phyloP scores from a whole-genome alignment of 495 filamentous ascomycete species.

The Penicillium longicatenatum region DNA sequence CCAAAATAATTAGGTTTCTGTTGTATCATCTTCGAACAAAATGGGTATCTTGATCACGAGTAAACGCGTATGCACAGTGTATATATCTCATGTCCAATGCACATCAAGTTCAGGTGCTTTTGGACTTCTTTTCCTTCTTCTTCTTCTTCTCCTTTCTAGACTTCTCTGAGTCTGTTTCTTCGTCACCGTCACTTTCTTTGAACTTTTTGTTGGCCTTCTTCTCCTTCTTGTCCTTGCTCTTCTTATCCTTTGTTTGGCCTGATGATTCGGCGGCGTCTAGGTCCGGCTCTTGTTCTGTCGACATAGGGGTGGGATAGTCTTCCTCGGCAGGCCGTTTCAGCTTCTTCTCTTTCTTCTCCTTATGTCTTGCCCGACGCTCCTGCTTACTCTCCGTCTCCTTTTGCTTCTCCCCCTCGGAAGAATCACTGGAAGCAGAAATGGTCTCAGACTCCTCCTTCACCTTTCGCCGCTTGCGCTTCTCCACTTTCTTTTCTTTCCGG shows the following conservation, averaged over 20 bases:
- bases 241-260: conserved; percentile 5
- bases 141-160: conserved; percentile 38
- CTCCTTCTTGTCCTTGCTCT: conserved; percentile 26
- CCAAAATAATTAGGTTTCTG: neutral
- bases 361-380: conserved; percentile 24
- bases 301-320: conserved; percentile 44
- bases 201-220: conserved; percentile 24
- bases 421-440: conserved; percentile 15
- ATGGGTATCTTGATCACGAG: conserved; percentile 39
- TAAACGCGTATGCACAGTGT: conserved; percentile 26
- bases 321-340: conserved; percentile 32
- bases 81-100: conserved; percentile 18
- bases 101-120: conserved; percentile 25
- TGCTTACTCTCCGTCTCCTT: conserved; percentile 30
- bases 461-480: conserved; percentile 40
- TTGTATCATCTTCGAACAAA: conserved; percentile 21
- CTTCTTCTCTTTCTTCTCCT: conserved; percentile 38
- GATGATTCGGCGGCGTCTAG: conserved; percentile 18
- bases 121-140: conserved; percentile 30
- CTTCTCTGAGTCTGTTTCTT: conserved; percentile 17
- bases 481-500: conserved; percentile 26
- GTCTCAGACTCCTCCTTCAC: conserved; percentile 31
- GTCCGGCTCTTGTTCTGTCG: conserved; percentile 34
- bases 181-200: conserved; percentile 2
- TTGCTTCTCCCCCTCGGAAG: conserved; percentile 15